Conservation (phyloP, 2,329 filamentous ascomycete species). For the Fusarium verticillioides region DNA sequence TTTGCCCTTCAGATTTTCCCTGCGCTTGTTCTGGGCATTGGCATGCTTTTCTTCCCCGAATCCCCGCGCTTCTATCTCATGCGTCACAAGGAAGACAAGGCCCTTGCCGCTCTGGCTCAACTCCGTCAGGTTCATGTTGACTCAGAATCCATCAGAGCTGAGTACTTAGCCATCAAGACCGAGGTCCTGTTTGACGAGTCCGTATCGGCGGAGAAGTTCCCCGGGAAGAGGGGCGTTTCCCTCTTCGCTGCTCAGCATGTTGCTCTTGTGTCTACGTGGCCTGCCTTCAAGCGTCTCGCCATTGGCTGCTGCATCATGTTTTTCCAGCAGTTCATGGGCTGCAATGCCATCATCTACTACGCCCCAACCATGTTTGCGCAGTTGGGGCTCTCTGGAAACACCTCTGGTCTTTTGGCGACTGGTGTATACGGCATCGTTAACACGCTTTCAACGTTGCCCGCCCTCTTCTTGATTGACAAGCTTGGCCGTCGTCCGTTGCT, state of each 20-base stretch:
- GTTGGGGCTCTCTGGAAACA: conserved; percentile 55
- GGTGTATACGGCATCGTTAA: conserved; percentile 68
- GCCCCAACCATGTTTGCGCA: conserved; percentile 55
- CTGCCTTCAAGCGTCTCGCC: conserved; percentile 57
- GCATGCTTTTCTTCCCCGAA: conserved; percentile 41
- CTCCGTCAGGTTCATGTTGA: conserved; percentile 34
- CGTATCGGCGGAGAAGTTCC: conserved; percentile 47
- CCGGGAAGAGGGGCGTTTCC: conserved; percentile 36
- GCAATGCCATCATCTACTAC: conserved; percentile 65
- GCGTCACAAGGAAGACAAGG: conserved; percentile 42
- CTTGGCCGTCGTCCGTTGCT: conserved; percentile 72
- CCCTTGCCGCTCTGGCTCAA: conserved; percentile 34
- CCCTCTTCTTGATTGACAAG: conserved; percentile 62
- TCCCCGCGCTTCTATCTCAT: conserved; percentile 44
- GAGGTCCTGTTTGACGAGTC: conserved; percentile 39
- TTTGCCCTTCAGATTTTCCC: conserved; percentile 47
- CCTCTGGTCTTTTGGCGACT: conserved; percentile 63
- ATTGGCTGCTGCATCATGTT: conserved; percentile 65
- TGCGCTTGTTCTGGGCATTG: conserved; percentile 39
- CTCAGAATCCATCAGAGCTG: conserved; percentile 35
- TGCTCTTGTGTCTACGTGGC: conserved; percentile 24
- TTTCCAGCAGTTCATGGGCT: conserved; percentile 59
- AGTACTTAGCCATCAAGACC: conserved; percentile 43
- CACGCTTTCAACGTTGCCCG: conserved; percentile 56
- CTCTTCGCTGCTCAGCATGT: conserved; percentile 50